These are phyloP conservation scores for Takashimella tepidaria DNA, from an alignment of 1,284 basidiomycete species.

Conservation along the genomic window DNA sequence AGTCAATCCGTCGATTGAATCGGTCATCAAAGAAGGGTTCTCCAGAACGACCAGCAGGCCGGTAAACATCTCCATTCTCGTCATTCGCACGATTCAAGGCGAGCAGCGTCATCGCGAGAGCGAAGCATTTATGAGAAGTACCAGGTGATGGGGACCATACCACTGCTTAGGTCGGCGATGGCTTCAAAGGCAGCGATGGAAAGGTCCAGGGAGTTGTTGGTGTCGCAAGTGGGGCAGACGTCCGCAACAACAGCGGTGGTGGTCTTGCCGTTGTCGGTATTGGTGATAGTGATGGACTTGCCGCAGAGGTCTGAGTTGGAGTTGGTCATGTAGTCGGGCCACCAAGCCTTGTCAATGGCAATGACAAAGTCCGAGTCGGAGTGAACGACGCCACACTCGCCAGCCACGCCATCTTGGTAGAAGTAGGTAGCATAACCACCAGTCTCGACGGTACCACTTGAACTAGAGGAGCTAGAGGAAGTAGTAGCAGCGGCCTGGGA, in stretches of 20 bases:
- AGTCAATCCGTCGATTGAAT: not conserved
- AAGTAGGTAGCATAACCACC: slow-evolving; percentile 59
- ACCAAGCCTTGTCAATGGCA: slow-evolving; percentile 50
- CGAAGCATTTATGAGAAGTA: slow-evolving; percentile 19
- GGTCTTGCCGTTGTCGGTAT: slow-evolving; percentile 53
- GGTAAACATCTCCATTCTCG: not conserved
- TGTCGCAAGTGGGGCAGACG: slow-evolving; percentile 72
- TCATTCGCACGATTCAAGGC: not conserved
- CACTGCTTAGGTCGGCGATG: slow-evolving; percentile 56
- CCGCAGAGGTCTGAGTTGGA: slow-evolving; percentile 26
- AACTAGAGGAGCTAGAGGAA: slow-evolving; percentile 12
- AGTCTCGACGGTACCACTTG: slow-evolving; percentile 22
- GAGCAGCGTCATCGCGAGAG: not conserved
- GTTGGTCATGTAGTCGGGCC: slow-evolving; percentile 21
- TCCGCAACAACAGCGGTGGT: slow-evolving; percentile 67
- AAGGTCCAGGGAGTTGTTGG: slow-evolving; percentile 65
- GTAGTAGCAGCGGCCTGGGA: slow-evolving; percentile 17
- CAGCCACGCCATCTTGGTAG: slow-evolving; percentile 60
- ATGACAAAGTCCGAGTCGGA: slow-evolving; percentile 62
- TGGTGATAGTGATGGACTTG: slow-evolving; percentile 27
- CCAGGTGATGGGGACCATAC: slow-evolving; percentile 60
- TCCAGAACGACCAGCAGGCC: not conserved
- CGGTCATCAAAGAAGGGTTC: not conserved
- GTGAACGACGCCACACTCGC: slow-evolving; percentile 61
- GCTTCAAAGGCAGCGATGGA: slow-evolving; percentile 65